These are phyloP conservation scores for Talaromyces sp. DNA, from an alignment of 2,329 filamentous ascomycete genomes.

Conservation along the genomic window DNA sequence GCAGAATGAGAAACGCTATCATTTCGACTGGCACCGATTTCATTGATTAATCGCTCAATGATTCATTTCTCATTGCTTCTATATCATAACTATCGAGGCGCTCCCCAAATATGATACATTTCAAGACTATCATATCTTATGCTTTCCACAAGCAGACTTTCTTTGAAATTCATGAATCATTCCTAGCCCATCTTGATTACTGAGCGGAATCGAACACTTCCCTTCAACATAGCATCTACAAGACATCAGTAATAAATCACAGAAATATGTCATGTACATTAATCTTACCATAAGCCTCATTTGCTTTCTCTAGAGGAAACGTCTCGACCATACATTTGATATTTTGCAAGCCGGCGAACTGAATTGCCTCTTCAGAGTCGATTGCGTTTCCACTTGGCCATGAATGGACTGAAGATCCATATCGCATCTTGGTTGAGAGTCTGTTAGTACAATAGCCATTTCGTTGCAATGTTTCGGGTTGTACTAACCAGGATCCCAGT, in stretches of 20 bases:
- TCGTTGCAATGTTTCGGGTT: neutral
- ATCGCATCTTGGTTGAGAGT: slow-evolving; percentile 36
- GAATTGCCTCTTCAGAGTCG: slow-evolving; percentile 48
- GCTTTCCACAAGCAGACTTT: neutral
- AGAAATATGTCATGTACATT: neutral
- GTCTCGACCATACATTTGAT: slow-evolving; percentile 22
- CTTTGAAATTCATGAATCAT: neutral
- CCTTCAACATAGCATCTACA: slow-evolving; percentile 49
- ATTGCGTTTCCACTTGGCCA: slow-evolving; percentile 55
- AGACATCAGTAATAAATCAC: neutral
- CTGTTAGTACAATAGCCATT: slow-evolving; percentile 4
- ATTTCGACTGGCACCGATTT: neutral
- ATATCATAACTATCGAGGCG: neutral
- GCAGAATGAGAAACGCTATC: neutral
- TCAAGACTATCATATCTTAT: neutral
- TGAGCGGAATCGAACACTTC: slow-evolving; percentile 50
- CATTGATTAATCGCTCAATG: neutral
- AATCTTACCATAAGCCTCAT: slow-evolving; percentile 48
- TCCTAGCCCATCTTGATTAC: slow-evolving; percentile 47
- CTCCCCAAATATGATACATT: neutral
- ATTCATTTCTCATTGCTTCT: neutral
- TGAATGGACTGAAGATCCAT: slow-evolving; percentile 48
- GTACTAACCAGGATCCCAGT: slow-evolving; percentile 21
- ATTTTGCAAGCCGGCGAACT: slow-evolving; percentile 21
- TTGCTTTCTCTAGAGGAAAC: slow-evolving; percentile 31